Conservation (phyloP, 306 rosid genomes). For the Myrica gale region DNA sequence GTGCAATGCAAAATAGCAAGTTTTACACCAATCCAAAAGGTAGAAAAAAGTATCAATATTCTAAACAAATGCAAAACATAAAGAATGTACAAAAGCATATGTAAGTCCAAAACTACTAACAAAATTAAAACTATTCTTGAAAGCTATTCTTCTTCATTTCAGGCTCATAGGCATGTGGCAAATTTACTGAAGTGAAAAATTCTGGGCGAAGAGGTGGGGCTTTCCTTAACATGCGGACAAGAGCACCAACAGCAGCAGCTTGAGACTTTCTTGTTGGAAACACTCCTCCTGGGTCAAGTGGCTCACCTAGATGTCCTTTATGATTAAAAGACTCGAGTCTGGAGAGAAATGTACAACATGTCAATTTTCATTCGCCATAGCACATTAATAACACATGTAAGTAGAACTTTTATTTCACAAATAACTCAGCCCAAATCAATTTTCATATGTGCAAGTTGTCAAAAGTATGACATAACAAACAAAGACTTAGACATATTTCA, state of each 20-base stretch:
- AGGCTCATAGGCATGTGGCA: slow-evolving; percentile 27
- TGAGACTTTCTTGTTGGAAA: slow-evolving; percentile 63
- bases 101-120: too few relatives aligned
- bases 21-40: too few relatives aligned
- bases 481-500: background rate
- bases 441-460: background rate
- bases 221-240: slow-evolving; percentile 67
- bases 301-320: slow-evolving; percentile 36
- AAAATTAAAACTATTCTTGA: slow-evolving; percentile 25
- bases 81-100: too few relatives aligned
- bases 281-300: slow-evolving; percentile 54
- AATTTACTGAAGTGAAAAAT: slow-evolving; percentile 37
- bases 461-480: background rate
- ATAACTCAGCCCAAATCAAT: too few relatives aligned
- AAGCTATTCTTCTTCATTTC: slow-evolving; percentile 33
- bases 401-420: too few relatives aligned
- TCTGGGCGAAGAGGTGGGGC: slow-evolving; percentile 83
- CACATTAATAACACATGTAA: background rate
- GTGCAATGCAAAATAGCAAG: too few relatives aligned
- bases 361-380: background rate
- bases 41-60: too few relatives aligned
- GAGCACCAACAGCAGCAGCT: slow-evolving; percentile 76
- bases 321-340: slow-evolving; percentile 62
- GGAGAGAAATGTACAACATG: slow-evolving; percentile 16
- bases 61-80: too few relatives aligned